A percentile compares a stretch with the other conserved stretches of the same genome.
Evolutionary conservation across 2,329 filamentous ascomycete species (phyloP).

Genomic region (Diaporthe velutina): DNA sequence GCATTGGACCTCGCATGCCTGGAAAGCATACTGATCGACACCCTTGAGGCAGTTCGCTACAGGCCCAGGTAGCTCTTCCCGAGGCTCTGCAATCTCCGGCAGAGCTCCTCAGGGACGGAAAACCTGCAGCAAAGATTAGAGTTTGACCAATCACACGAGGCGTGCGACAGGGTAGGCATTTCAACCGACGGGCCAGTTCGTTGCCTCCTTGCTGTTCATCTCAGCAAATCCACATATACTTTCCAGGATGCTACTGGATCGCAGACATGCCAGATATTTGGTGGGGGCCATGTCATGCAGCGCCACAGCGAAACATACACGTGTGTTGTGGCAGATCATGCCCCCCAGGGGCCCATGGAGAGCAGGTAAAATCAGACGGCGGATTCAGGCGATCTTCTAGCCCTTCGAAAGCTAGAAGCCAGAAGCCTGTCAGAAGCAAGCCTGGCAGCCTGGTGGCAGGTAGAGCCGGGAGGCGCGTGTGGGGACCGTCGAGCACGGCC

Average conservation of each 20-base stretch:
- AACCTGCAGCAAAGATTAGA: neutral
- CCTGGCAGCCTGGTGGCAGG: no score
- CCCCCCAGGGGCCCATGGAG: neutral
- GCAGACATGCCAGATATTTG: neutral
- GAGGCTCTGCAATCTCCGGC: constrained; percentile 3
- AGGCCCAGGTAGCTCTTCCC: neutral
- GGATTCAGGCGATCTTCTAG: neutral
- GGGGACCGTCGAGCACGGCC: constrained; percentile 21
- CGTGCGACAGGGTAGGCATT: neutral
- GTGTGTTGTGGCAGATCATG: neutral
- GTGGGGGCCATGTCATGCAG: neutral
- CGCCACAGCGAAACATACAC: neutral
- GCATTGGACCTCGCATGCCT: constrained; percentile 5
- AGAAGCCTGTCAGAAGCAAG: constrained; percentile 13
- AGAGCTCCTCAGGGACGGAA: neutral
- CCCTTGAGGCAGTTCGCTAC: neutral
- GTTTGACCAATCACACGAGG: neutral
- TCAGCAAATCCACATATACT: neutral
- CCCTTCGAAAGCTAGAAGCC: neutral
- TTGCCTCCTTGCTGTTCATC: neutral
- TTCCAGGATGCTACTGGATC: neutral
- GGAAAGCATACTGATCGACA: constrained; percentile 13
- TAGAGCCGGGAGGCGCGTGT: neutral
- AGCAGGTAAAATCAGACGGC: neutral
- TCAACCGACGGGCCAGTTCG: neutral